These are phyloP conservation scores for Candida fluviatilis DNA, from an alignment of 805 yeast species.

Conservation along the genomic window DNA sequence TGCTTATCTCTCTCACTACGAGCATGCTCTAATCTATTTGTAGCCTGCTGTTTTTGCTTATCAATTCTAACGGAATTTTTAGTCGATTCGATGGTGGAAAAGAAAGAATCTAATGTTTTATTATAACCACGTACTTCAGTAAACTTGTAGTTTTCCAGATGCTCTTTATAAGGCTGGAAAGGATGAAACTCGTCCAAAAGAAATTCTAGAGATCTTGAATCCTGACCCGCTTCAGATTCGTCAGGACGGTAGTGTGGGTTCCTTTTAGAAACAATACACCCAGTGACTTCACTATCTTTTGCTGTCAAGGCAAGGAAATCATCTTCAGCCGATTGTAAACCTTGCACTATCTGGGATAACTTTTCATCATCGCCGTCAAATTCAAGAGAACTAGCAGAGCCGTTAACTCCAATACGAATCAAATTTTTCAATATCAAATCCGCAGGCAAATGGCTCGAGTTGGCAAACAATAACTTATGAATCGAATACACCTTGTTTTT, in stretches of 20 bases:
- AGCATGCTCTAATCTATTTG: slow-evolving; percentile 70
- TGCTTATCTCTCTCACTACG: slow-evolving; percentile 67
- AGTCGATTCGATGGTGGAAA: slow-evolving; percentile 79
- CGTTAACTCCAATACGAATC: slow-evolving; percentile 41
- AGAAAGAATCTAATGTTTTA: slow-evolving; percentile 75
- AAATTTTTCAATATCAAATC: slow-evolving; percentile 68
- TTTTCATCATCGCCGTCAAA: slow-evolving; percentile 21
- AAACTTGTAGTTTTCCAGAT: slow-evolving; percentile 26
- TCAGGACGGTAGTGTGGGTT: slow-evolving; percentile 48
- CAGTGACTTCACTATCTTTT: slow-evolving; percentile 37
- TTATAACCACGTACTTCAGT: slow-evolving; percentile 60
- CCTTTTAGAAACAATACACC: slow-evolving; percentile 60
- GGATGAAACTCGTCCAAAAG: slow-evolving; percentile 70
- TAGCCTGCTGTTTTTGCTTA: slow-evolving; percentile 71
- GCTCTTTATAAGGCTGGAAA: slow-evolving; percentile 47
- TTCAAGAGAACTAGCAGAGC: slow-evolving; percentile 35
- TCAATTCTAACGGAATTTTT: slow-evolving; percentile 72
- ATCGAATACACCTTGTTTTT: slow-evolving; percentile 53
- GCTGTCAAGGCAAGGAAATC: slow-evolving; percentile 37
- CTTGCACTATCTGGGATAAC: slow-evolving; percentile 28
- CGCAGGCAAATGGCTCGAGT: slow-evolving; percentile 71
- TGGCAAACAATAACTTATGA: slow-evolving; percentile 64
- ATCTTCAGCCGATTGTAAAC: slow-evolving; percentile 45
- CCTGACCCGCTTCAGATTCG: slow-evolving; percentile 23
- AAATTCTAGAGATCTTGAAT: slow-evolving; percentile 36